Base-by-base conservation (phyloP, 1,284 basidiomycete genomes). In the Cryptococcus sp. region DNA sequence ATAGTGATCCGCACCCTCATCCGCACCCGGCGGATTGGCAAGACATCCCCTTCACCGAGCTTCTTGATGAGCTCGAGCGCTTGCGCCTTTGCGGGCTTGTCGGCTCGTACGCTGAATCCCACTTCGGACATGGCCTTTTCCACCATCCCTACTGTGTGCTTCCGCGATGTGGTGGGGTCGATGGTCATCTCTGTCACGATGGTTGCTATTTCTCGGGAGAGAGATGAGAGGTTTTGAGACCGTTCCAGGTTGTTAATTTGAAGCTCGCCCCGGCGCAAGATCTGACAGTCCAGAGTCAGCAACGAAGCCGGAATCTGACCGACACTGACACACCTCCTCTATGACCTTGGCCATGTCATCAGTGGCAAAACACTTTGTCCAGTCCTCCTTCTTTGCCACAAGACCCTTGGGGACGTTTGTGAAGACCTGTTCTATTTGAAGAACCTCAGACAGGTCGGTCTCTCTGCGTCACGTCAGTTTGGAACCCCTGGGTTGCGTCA, bases 211-310 rank as follows among this genome's bases (percentile, higher is more conserved):
- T 98, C 96, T 65, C 87, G 87, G 60, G 90, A 87, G 40, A 96
- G 77, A 2, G 89, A 84, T 5, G 84, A 79, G 6, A 97, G 82
- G 67, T 97, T 91, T 62, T 95, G 91, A 56, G 88, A 87, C 24
- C 95, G 85, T 75, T 99, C 95, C 76, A 98, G 96, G 70, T 98
- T 96, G 50, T 91, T 91, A 23, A 98, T 90, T 79, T 99, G 95
- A 5, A 99, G 80, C 72, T 99, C 95, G 23, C 96, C 96, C 77
- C 96, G 94, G 74, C 88, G 89, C 42, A 99, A 78, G 60, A 98
- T 97, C 88, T 93, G 62, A 20, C 8, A 35, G 28, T 21, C 16
- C 33, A 35, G 18, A 40, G 21, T 28, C 37, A 42, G 23, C 13
- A 16, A 13, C 24, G 38, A 18, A 3, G 24, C 8, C 23, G 15